Base-by-base conservation (phyloP, 228 moss, liverwort and hornwort species). In the Sphagnum fallax region DNA sequence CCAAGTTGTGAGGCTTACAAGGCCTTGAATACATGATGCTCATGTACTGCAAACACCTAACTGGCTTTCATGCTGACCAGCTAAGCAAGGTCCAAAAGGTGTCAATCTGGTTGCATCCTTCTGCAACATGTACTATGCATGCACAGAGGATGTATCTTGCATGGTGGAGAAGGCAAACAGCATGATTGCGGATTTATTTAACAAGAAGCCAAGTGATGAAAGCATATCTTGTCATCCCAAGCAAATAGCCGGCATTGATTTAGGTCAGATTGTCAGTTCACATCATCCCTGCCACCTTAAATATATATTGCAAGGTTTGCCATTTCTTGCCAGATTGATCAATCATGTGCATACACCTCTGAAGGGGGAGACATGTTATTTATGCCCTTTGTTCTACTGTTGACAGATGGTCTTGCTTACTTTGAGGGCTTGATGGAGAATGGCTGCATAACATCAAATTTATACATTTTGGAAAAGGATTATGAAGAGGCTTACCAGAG, bases 391-490 rank as follows among this genome's bases (percentile, higher is more conserved):
- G 2, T 32, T 32, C 32, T 32, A 32, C 32, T 32, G 32, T 32
- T 32, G 86, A 81, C 90, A 95, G 98, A 90, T 71, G 88, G 91
- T 66, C 61, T 98, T 16, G 60, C 78, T 6, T 93, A 84, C 73
- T 98, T 90, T 65, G 88, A 93, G 78, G 89, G 84, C 32, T 76
- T 98, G 66, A 98, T 98, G 98, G 87, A 84, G 78, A 89, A 98
- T 61, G 76, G 87, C n/a, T 81, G 82, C 63, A 78, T 93, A 69
- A 67, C 74, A 60, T 72, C 85, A 52, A 88, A 93, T 80, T 72
- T 98, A 70, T 80, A 83, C 53, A 74, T 79, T 50, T 66, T 98
- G 70, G 98, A 98, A 76, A 84, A 79, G 49, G 85, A 89, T 66
- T 98, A 98, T 50, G 80, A 84, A 49, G 80, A 86, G 71, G 86